phyloP scores from a whole-genome alignment of 176 grass and related monocot species.

The Pontederia crassipes region DNA sequence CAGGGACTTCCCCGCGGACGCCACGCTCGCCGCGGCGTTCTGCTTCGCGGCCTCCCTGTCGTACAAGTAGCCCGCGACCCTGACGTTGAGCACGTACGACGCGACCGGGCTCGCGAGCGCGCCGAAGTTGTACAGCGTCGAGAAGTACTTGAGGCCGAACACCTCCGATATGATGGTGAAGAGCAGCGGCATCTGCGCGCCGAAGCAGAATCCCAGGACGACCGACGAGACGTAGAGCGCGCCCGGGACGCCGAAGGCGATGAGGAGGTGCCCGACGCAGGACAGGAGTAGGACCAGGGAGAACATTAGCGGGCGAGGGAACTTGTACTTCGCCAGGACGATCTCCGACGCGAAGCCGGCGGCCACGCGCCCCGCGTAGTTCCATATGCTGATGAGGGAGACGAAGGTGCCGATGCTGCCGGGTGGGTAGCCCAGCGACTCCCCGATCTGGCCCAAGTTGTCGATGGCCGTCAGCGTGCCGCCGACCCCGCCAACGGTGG shows the following conservation, averaged over 20 bases:
- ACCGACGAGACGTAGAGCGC: constrained; percentile 61
- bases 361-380: constrained; percentile 46
- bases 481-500: constrained; percentile 63
- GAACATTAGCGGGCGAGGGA: constrained; percentile 40
- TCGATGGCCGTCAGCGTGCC: constrained; percentile 76
- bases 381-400: constrained; percentile 84
- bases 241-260: constrained; percentile 40
- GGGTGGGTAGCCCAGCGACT: constrained; percentile 59
- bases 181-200: constrained; percentile 68
- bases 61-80: constrained; percentile 26
- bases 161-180: constrained; percentile 69
- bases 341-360: constrained; percentile 61
- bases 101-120: constrained; percentile 59
- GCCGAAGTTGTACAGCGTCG: constrained; percentile 80
- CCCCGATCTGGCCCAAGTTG: constrained; percentile 74
- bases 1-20: constrained; percentile 17
- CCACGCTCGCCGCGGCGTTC: neutral
- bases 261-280: constrained; percentile 46
- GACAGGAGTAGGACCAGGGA: constrained; percentile 35
- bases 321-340: constrained; percentile 38
- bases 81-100: constrained; percentile 56
- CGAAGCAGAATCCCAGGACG: constrained; percentile 64
- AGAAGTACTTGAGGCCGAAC: constrained; percentile 87
- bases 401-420: constrained; percentile 47
- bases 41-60: constrained; percentile 43